Evolutionary conservation across 192 early-diverging fungal genomes (phyloP).

Genomic region (Rhizophagus clarus): DNA sequence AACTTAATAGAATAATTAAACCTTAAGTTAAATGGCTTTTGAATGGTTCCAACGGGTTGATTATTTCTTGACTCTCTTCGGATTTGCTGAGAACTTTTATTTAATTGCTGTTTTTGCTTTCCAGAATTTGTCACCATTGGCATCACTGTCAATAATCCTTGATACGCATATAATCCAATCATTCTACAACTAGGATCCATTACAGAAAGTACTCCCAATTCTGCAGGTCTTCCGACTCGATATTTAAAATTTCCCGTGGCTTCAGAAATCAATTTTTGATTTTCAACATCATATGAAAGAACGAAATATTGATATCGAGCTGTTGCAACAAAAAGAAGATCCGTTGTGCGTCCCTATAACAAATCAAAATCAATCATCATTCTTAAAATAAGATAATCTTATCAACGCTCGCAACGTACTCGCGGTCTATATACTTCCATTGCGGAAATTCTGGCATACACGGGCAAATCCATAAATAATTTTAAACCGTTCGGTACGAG

Average conservation of each 20-base stretch:
- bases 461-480: slow-evolving; percentile 55
- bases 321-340: slow-evolving; percentile 69
- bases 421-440: slow-evolving; percentile 52
- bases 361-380: neutral
- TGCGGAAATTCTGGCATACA: slow-evolving; percentile 71
- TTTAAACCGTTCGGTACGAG: slow-evolving; percentile 46
- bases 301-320: slow-evolving; percentile 69
- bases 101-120: neutral
- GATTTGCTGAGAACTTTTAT: neutral
- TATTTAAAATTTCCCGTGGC: slow-evolving; percentile 62
- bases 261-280: slow-evolving; percentile 62
- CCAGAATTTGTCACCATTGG: slow-evolving; percentile 44
- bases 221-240: slow-evolving; percentile 54
- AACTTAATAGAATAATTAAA: slow-evolving; percentile 15
- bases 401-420: slow-evolving; percentile 14
- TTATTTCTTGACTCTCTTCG: slow-evolving; percentile 10
- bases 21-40: slow-evolving; percentile 28
- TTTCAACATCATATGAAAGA: slow-evolving; percentile 62
- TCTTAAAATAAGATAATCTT: neutral
- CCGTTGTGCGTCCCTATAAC: slow-evolving; percentile 56
- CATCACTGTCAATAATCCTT: slow-evolving; percentile 69
- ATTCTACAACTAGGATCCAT: slow-evolving; percentile 60
- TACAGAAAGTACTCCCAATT: slow-evolving; percentile 52
- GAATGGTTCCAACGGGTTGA: neutral
- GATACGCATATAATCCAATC: slow-evolving; percentile 64